Base-by-base conservation (phyloP, 371 early-diverging fungal genomes). In the Conidiobolus incongruus region DNA sequence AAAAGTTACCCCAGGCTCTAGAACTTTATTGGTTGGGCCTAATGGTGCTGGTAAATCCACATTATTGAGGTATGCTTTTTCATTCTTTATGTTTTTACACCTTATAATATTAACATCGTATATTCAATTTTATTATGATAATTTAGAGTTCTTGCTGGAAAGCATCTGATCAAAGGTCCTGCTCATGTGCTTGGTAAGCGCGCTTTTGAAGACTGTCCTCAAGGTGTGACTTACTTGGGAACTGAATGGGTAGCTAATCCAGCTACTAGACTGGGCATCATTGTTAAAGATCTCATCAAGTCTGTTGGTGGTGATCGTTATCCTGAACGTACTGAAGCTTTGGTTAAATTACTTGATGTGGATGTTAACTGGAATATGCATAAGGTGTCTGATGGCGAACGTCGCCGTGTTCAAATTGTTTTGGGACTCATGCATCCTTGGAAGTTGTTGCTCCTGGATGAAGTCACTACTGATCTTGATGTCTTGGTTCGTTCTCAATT, bases 401-500 rank as follows among this genome's bases (percentile, higher is more conserved):
- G 72, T 38, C 51, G 75, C 10, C 54, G 75, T 0, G 82, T 84
- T 2, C 82, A 84, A 41, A 60, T 81, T 33, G 72, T 80, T 1
- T 65, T 84, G 50, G 84, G 84, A 0, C 49, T 83, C 13, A 45
- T 83, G 42, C 66, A 73, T 28, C 77, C 76, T 19, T 81, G 77
- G 73, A 56, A 68, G 12, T 38, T 84, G 5, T 56, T 81, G 12
- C 52, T 84, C 16, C 52, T 81, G 22, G 85, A 81, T 58, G 85
- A 81, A 59, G 81, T 83, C 6, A 83, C 84, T 0, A 78, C 78
- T 12, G 85, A 84, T 56, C 54, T 81, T 38, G 85, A 84, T 56
- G 75, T 81, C 3, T 56, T 80, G 19, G 81, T 78, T 1, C 65
- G 85, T 26, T 49, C 65, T 10, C 70, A 77, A 47, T 63, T 81